phyloP scores from a whole-genome alignment of 257 asterid genomes.

The Plantago ovata region DNA sequence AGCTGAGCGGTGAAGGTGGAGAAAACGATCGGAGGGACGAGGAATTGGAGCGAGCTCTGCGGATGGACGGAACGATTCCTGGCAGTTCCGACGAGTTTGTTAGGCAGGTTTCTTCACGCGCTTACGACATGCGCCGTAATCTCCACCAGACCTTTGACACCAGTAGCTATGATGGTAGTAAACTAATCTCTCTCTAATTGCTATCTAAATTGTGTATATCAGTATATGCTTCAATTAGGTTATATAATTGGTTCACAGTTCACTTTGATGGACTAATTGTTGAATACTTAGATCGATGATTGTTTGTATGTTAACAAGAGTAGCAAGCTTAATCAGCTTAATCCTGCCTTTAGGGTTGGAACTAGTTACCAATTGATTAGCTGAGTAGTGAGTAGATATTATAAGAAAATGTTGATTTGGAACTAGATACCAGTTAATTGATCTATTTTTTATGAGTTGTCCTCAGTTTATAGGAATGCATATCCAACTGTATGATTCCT shows the following conservation, averaged over 20 bases:
- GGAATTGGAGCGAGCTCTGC: constrained; percentile 77
- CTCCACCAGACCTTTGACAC: constrained; percentile 80
- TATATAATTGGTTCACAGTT: constrained; percentile 12
- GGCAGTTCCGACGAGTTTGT: constrained; percentile 76
- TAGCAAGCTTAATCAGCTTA: no score
- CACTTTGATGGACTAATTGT: no score
- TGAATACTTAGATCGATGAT: no score
- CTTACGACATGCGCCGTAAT: constrained; percentile 87
- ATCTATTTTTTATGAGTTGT: no score
- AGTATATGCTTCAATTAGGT: background rate
- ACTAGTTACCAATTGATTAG: no score
- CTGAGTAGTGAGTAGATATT: no score
- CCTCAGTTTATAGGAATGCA: no score
- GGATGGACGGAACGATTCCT: constrained; percentile 87
- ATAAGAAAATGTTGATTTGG: no score
- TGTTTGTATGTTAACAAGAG: no score
- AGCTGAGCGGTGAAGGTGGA: constrained; percentile 31
- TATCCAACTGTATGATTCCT: no score
- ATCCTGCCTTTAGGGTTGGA: no score
- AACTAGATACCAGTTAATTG: no score
- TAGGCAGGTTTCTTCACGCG: constrained; percentile 85
- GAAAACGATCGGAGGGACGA: constrained; percentile 56
- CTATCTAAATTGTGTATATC: background rate
- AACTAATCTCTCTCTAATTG: background rate
- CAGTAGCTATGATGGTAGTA: constrained; percentile 91